Percentiles rank a stretch among this genome's conserved stretches.
phyloP scores from a whole-genome alignment of 2,329 filamentous ascomycete genomes.

The Aspergillus piperis region DNA sequence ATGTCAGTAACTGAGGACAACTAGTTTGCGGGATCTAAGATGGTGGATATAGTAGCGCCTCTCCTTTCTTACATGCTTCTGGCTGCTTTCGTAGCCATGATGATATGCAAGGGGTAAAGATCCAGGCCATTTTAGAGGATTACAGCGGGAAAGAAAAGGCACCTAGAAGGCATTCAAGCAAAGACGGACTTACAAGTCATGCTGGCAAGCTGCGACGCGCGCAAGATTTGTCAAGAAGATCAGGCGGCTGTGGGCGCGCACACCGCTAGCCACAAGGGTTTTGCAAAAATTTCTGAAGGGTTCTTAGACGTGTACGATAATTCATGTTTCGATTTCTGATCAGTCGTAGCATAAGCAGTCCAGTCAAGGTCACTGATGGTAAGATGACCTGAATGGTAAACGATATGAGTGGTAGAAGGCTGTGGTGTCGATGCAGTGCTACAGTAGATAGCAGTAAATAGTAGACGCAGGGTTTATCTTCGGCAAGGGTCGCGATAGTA shows the following conservation, averaged over 20 bases:
- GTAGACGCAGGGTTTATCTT: not conserved
- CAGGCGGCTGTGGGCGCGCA: conserved; percentile 11
- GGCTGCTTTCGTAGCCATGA: not conserved
- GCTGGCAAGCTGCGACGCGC: not conserved
- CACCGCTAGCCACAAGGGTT: conserved; percentile 23
- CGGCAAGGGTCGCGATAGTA: not conserved
- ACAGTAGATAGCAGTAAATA: not conserved
- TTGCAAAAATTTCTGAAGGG: conserved; percentile 15
- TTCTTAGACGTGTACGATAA: conserved; percentile 17
- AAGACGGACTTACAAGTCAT: not conserved
- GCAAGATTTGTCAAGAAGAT: not conserved
- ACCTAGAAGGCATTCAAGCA: not conserved
- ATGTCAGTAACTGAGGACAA: conserved; percentile 2
- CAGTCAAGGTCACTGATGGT: not conserved
- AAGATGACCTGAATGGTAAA: not conserved
- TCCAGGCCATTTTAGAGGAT: not conserved
- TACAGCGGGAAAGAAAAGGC: not conserved
- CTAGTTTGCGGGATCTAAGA: too few relatives aligned
- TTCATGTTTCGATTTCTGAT: conserved; percentile 16
- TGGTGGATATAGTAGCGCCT: not conserved
- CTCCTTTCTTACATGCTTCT: not conserved
- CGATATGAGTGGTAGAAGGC: not conserved
- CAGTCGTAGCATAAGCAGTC: not conserved
- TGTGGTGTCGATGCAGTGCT: not conserved
- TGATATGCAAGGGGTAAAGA: not conserved